A percentile compares a stretch with the other conserved stretches of the same genome.
Conservation (phyloP, 495 filamentous ascomycete genomes). For the Podospora pseudoanserina region DNA sequence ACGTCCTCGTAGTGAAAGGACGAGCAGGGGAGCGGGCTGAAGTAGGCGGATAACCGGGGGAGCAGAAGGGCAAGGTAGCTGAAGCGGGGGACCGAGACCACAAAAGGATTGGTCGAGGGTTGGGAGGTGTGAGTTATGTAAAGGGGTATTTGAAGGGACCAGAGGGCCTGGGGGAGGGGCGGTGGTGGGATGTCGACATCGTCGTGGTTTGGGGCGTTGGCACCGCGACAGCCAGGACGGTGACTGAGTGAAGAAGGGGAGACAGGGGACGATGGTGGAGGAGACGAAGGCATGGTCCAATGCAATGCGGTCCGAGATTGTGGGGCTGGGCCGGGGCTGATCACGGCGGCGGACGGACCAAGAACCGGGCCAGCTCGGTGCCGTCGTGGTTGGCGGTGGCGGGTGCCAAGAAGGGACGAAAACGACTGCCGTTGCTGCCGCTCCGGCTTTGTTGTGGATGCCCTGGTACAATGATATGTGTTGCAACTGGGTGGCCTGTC, state of each 20-base stretch:
- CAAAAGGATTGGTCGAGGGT: slow-evolving; percentile 40
- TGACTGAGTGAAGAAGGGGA: neutral
- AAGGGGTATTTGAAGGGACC: slow-evolving; percentile 49
- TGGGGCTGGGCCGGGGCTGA: neutral
- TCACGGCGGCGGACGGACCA: neutral
- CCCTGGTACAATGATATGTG: too few relatives aligned
- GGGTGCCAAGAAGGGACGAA: neutral
- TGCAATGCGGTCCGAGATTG: neutral
- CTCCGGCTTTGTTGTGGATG: neutral
- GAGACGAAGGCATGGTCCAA: neutral
- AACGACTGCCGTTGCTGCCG: neutral
- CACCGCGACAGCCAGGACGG: neutral
- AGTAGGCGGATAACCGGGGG: slow-evolving; percentile 75
- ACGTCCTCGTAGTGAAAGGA: slow-evolving; percentile 84
- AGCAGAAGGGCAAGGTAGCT: slow-evolving; percentile 74
- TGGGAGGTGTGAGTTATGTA: slow-evolving; percentile 46
- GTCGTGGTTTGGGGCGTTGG: neutral
- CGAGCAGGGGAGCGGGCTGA: slow-evolving; percentile 56
- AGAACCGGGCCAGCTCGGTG: neutral
- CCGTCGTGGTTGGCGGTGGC: neutral
- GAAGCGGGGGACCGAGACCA: slow-evolving; percentile 61
- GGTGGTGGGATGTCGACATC: slow-evolving; percentile 11
- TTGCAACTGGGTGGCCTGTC: neutral
- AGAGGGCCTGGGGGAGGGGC: slow-evolving; percentile 44
- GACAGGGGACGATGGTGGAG: neutral